Base-by-base conservation (phyloP, 2,329 filamentous ascomycete species). In the Lithohypha guttulata region DNA sequence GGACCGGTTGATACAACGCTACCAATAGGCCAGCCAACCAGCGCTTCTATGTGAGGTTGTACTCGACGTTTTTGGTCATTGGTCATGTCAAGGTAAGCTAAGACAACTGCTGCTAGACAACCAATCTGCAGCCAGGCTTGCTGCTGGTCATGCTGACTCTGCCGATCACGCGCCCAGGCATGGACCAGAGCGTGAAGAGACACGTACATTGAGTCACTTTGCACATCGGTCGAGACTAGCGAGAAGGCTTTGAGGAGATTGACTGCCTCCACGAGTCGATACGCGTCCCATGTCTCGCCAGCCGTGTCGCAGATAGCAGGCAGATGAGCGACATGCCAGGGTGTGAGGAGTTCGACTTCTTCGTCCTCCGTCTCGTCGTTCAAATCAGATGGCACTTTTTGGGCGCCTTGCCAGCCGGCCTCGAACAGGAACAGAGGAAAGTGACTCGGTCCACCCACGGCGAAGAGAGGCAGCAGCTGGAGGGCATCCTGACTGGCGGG, bases 131-230 rank as follows among this genome's bases (percentile, higher is more conserved):
- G 26, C 55, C 52, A 58, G 3, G 52, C 41, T 14, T 42, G 31
- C 25, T 48, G 38, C 26, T 53, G 49, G 29, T 43, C 32, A 7
- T 39, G 36, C 29, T 44, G 20, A 17, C 45, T 34, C 38, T 52
- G 49, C 7, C 55, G 51, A 33, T 58, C 55, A 31, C 48, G 51
- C 13, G 55, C 56, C 58, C 57, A 61, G 2, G 55, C 50, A 39
- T 62, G 59, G 9, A 55, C 51, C 2, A 62, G 47, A 6, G 55
- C 56, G 43, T 62, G 58, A 46, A 60, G 59, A 15, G 57, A 57
- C 18, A 61, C 34, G 28, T 39, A 37, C 3, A 33, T 8, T 6
- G 7, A 39, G 3, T 38, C 41, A 11, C 48, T 23, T 17, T 39
- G 2, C 11, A 44, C 48, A 13, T 38, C 29, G 10, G 29, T 39